These are phyloP conservation scores for Aspergillus coremiiformis DNA, from an alignment of 495 filamentous ascomycete genomes.

Conservation along the genomic window DNA sequence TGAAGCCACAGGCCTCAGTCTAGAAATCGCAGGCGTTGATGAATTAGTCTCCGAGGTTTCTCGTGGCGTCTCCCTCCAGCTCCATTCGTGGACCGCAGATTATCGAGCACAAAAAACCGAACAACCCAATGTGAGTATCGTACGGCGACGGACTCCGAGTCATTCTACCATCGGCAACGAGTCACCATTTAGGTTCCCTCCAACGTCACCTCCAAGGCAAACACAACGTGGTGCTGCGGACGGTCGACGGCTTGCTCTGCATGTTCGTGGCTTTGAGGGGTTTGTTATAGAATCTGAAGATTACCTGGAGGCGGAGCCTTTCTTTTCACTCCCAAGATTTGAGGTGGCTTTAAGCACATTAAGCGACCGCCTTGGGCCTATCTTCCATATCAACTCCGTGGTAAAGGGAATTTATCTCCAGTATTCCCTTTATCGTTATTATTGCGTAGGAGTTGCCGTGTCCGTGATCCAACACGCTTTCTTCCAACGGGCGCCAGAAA, in stretches of 20 bases:
- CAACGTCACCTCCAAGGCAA: constrained; percentile 55
- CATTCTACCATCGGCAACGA: constrained; percentile 47
- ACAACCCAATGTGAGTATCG: constrained; percentile 49
- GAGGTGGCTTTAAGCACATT: constrained; percentile 79
- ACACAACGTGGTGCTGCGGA: constrained; percentile 58
- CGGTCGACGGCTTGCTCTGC: constrained; percentile 72
- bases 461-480: constrained; percentile 73
- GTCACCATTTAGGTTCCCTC: constrained; percentile 46
- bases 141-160: constrained; percentile 49
- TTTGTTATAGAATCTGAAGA: constrained; percentile 85
- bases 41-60: constrained; percentile 66
- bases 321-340: constrained; percentile 76
- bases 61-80: constrained; percentile 73
- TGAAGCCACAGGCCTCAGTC: constrained; percentile 77
- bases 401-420: constrained; percentile 71
- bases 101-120: constrained; percentile 78
- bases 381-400: constrained; percentile 79
- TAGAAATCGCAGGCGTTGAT: constrained; percentile 88
- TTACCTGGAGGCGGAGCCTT: constrained; percentile 75
- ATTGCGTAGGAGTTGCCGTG: constrained; percentile 75
- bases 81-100: constrained; percentile 86
- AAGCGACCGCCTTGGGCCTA: constrained; percentile 75
- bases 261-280: constrained; percentile 74
- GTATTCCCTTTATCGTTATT: constrained; percentile 92
- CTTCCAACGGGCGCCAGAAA: constrained; percentile 33